phyloP scores from a whole-genome alignment of 768 basidiomycete species.

The Rhodotorula kratochvilovae region DNA sequence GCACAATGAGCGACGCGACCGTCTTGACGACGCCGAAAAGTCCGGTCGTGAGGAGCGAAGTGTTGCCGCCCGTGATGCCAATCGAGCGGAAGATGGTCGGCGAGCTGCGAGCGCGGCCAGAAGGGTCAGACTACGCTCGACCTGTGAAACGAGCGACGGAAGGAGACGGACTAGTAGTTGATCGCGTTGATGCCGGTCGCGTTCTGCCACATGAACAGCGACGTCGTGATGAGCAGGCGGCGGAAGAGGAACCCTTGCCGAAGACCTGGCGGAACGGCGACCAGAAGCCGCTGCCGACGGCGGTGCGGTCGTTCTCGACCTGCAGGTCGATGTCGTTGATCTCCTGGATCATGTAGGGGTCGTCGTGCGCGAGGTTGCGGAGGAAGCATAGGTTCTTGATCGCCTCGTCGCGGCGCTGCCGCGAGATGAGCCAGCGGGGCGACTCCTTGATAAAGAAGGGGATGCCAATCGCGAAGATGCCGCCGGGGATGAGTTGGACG shows the following conservation, averaged over 20 bases:
- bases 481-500: conserved; percentile 42
- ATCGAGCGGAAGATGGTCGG: conserved; percentile 51
- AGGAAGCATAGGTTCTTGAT: conserved; percentile 45
- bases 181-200: conserved; percentile 48
- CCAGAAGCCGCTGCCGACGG: conserved; percentile 24
- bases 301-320: conserved; percentile 26
- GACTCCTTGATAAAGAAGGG: conserved; percentile 46
- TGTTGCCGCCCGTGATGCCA: conserved; percentile 37
- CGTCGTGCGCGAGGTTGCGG: conserved; percentile 42
- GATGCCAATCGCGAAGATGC: conserved; percentile 44
- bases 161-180: conserved; percentile 46
- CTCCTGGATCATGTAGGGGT: conserved; percentile 35
- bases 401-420: conserved; percentile 43
- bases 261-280: conserved; percentile 30
- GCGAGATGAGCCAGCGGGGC: conserved; percentile 44
- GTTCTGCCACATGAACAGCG: conserved; percentile 27
- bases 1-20: conserved; percentile 45
- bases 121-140: neutral
- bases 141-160: neutral
- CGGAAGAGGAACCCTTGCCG: conserved; percentile 34
- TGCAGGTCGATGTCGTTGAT: conserved; percentile 32
- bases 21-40: conserved; percentile 55
- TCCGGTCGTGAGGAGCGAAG: conserved; percentile 46
- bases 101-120: conserved; percentile 34
- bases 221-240: conserved; percentile 38